phyloP scores from a whole-genome alignment of 2,329 filamentous ascomycete species.

The Alternaria incomplexa region DNA sequence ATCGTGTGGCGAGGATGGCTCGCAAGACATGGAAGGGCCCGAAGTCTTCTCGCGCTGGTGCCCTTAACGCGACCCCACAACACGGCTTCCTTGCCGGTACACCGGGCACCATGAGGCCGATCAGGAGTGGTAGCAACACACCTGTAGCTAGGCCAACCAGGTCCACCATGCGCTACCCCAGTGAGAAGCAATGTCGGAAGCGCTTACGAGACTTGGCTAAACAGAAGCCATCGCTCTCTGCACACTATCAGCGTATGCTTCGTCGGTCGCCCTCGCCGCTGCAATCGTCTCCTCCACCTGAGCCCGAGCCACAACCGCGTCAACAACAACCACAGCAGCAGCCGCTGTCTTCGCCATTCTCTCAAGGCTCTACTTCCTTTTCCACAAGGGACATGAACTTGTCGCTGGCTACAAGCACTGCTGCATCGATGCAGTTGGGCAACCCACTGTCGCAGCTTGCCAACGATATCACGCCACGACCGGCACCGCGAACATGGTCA shows the following conservation, averaged over 20 bases:
- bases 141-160: constrained; percentile 51
- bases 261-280: constrained; percentile 67
- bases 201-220: constrained; percentile 66
- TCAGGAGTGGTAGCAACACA: constrained; percentile 56
- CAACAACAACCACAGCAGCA: constrained; percentile 28
- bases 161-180: constrained; percentile 59
- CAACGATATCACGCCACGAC: constrained; percentile 42
- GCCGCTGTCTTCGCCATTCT: constrained; percentile 48
- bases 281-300: constrained; percentile 46
- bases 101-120: constrained; percentile 52
- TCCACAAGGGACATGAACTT: constrained; percentile 58
- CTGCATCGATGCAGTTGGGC: constrained; percentile 58
- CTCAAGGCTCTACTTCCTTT: constrained; percentile 42
- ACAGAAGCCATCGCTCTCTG: constrained; percentile 65
- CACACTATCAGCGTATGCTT: constrained; percentile 69
- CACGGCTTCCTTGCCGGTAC: constrained; percentile 44
- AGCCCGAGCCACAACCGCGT: constrained; percentile 39
- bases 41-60: constrained; percentile 41
- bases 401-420: constrained; percentile 59
- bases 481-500: constrained; percentile 50
- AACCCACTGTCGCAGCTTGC: constrained; percentile 56
- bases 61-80: constrained; percentile 23
- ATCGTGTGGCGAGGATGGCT: constrained; percentile 67
- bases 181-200: constrained; percentile 64
- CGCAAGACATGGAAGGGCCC: constrained; percentile 65